Evolutionary conservation across 805 yeast species (phyloP), one percentile per base, ranked within the genome.

Genomic region (Kluyveromyces aestuarii): DNA sequence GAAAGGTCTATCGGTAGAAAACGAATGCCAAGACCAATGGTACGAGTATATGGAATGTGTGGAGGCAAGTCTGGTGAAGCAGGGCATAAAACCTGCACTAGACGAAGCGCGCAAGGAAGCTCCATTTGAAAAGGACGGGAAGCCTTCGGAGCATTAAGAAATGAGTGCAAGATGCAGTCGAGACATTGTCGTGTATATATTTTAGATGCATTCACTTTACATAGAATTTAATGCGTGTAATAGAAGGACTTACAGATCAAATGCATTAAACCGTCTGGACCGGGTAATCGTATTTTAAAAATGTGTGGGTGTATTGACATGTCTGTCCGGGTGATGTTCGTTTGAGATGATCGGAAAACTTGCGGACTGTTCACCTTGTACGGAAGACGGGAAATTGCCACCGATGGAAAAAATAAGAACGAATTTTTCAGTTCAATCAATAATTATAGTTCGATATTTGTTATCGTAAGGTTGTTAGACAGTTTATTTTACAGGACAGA

Each of bases 11-110:
- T 68, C 73, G 37, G 68, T 79, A 48, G 76, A 84, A 57, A 91
- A 91, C 63, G 97, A 91, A 67, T 93, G 99, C 68, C 84, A 87
- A 47, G 91, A 83, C 30, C 76, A 87, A 33, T 93, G 97, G 96
- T 77, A 79, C 50, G 82, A 80, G 47, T 93, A 93, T 66, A 87
- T 86, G 57, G 81, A 81, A n/a, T 93, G 99, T 69, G 82, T 93
- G 27, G 83, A 87, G 56, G 78, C 77, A 14, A 78, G 80, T 37
- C 70, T 89, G 55, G 79, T 82, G 25, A 79, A 78, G 49, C 84
- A 82, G 58, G 93, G 90, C 25, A 82, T 89, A 58, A 77, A 84
- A 60, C 84, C 88, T 6, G 84, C 86, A 77, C 71, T 89, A 48
- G 95, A 88, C 54, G 90, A 88, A 53, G 96, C 96, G 0, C 76